Evolutionary conservation across 73 alveolate genomes (phyloP), one percentile per base, ranked within the genome.

Genomic region (Halteria grandinella): DNA sequence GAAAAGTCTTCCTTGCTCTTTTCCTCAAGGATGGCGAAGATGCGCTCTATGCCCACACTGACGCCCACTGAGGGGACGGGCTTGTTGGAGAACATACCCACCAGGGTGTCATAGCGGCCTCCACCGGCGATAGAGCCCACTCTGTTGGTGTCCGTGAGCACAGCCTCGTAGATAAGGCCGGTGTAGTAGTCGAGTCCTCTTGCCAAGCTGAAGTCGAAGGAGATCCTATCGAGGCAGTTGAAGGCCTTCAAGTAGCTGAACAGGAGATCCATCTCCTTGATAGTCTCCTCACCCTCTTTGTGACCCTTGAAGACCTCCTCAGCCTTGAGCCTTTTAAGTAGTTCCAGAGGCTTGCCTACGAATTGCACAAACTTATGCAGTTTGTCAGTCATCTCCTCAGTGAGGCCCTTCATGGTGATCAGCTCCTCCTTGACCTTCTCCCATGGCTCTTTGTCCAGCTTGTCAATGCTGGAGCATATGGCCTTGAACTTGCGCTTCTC

Each of bases 101-200:
- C 82, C 28, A 91, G 71, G 36, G 73, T 88, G 63, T 91, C 98
- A 58, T 89, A 91, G 49, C 98, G 50, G 41, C 98, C 98, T 32
- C 98, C 98, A 20, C 93, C 96, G 7, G 93, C 89, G 25, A 88
- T 79, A 0, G 96, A 88, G 24, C 88, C 93, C 0, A 89, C 91
- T 28, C 70, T 73, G 40, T 78, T 87, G 11, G 84, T 95, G 32
- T 86, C 90, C 11, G 89, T 57, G 15, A 92, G 62, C 1, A 90
- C 97, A 32, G 97, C 94, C 75, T 94, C 99, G 41, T 88, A 90
- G 45, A 94, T 94, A 12, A 94, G 62, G 15, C 99, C 99, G 4
- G 98, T 95, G 79, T 95, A 95, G 88, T 95, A 95, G 71, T 95
- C 99, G 15, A 95, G 92, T 37, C 99, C 99, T 88, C 99, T 86